A percentile compares a stretch with the other conserved stretches of the same genome.
These are phyloP conservation scores for Colletotrichum salicis DNA, from an alignment of 2,329 filamentous ascomycete species.

Conservation along the genomic window DNA sequence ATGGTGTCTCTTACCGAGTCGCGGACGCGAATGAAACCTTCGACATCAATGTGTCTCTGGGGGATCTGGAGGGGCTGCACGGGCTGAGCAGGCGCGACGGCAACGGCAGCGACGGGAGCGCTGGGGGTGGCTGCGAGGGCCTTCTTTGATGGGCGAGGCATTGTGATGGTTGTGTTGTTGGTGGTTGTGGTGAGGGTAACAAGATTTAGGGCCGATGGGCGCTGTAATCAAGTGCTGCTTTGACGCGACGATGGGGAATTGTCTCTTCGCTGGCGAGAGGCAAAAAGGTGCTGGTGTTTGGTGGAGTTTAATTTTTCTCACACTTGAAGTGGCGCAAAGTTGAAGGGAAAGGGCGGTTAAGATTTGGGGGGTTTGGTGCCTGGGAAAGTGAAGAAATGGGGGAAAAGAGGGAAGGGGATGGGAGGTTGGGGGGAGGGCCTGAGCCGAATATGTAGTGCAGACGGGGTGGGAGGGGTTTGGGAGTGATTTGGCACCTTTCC, in stretches of 20 bases:
- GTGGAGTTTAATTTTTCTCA: constrained; percentile 35
- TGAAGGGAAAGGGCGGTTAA: constrained; percentile 37
- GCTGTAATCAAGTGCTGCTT: constrained; percentile 29
- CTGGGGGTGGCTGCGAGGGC: constrained; percentile 51
- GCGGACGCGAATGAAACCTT: constrained; percentile 82
- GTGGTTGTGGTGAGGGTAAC: constrained; percentile 28
- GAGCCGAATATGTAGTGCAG: constrained; percentile 35
- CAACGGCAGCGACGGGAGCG: constrained; percentile 45
- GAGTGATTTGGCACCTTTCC: constrained; percentile 32
- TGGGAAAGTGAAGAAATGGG: constrained; percentile 33
- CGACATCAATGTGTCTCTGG: constrained; percentile 66
- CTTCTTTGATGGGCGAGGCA: constrained; percentile 60
- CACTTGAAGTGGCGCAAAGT: constrained; percentile 38
- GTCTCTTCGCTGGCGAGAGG: constrained; percentile 31
- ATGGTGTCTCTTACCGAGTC: constrained; percentile 74
- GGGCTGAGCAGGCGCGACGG: constrained; percentile 48
- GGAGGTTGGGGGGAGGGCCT: constrained; percentile 38
- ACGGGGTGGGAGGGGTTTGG: constrained; percentile 29
- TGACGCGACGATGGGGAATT: constrained; percentile 25
- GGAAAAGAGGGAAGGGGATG: constrained; percentile 38
- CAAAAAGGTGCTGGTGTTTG: constrained; percentile 40
- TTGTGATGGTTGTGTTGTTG: constrained; percentile 43
- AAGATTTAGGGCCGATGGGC: constrained; percentile 15
- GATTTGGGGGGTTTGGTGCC: constrained; percentile 28
- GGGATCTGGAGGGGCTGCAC: constrained; percentile 38